These are phyloP conservation scores for Tolypocladium sp. DNA, from an alignment of 2,329 filamentous ascomycete species.

Conservation along the genomic window DNA sequence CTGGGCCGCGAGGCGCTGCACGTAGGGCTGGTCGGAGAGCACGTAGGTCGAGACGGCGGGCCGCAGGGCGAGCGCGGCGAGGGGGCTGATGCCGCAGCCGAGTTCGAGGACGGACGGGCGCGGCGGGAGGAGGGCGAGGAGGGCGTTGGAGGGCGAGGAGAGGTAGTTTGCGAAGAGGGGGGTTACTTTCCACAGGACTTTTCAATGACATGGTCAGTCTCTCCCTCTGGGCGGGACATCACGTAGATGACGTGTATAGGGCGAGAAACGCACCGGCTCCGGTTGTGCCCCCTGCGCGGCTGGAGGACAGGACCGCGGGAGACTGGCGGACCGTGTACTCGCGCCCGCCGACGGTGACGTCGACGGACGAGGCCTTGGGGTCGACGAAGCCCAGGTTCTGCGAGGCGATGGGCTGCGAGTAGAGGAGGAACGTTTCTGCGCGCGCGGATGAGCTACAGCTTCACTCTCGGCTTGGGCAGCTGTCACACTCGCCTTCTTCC, in stretches of 20 bases:
- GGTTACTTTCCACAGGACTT: constrained; percentile 87
- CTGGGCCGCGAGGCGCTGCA: constrained; percentile 63
- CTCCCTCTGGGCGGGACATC: background rate
- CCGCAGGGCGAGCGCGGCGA: constrained; percentile 63
- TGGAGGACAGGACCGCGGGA: constrained; percentile 69
- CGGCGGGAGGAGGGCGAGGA: constrained; percentile 48
- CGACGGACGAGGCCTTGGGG: constrained; percentile 53
- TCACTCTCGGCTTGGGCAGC: background rate
- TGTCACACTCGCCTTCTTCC: constrained; percentile 32
- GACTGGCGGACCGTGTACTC: constrained; percentile 78
- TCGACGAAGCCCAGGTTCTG: constrained; percentile 81
- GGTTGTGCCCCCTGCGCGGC: constrained; percentile 52
- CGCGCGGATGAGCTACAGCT: background rate
- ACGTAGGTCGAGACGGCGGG: constrained; percentile 56
- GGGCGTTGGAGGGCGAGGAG: constrained; percentile 48
- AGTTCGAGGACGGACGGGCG: constrained; percentile 64
- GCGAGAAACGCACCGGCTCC: constrained; percentile 37
- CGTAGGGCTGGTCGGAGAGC: constrained; percentile 83
- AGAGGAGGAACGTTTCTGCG: constrained; percentile 86
- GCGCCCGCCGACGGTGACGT: constrained; percentile 56
- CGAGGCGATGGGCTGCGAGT: constrained; percentile 65
- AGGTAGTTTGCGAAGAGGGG: constrained; percentile 79
- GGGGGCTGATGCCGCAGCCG: constrained; percentile 77
- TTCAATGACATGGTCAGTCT: background rate
- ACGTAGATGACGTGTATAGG: too few species aligned